Evolutionary conservation across 2,329 filamentous ascomycete genomes (phyloP), one percentile per base, ranked within the genome.

Genomic region (Phyllosticta paracitricarpa): DNA sequence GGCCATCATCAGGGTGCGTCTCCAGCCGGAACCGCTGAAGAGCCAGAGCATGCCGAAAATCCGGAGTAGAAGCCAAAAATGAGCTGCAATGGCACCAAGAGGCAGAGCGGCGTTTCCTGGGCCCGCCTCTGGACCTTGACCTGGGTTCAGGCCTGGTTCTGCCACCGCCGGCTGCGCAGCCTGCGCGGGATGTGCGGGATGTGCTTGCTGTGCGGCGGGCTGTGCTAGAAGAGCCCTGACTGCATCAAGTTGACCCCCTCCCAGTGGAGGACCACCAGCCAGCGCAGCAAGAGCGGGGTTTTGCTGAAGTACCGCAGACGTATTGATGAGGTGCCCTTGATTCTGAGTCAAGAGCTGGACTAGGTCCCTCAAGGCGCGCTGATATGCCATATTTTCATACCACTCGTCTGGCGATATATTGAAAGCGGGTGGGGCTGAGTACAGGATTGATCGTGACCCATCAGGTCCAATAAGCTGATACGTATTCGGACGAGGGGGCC

Each of bases 1-100:
- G 2, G 66, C 59, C 3, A 76, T 63, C 12, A 70, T 64, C 9
- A 73, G 56, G 3, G 73, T 69, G 33, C 73, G 67, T 19, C 68
- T 63, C 70, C 72, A 74, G 51, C 72, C 71, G 55, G 73, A 67
- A 63, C 72, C 72, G 14, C 56, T 78, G 61, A 83, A 75, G 66
- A 84, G 76, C 67, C 82, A 84, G 59, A 78, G 77, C 67, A 84
- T 81, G 60, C 82, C 78, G 63, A 81, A 78, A 51, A 84, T 69
- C 3, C 82, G 77, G 28, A 82, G 69, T 24, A 83, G 78, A 2
- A 84, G 73, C 82, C 82, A 84, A 48, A 78, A 66, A 9, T 77
- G 75, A 54, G 78, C 75, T 2, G 68, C 73, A n/a, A 58, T 58
- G 4, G 55, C 60, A 24, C 24, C 28, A 10, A 22, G 28, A n/a